phyloP scores from a whole-genome alignment of 805 yeast species.

The Candida argentea region DNA sequence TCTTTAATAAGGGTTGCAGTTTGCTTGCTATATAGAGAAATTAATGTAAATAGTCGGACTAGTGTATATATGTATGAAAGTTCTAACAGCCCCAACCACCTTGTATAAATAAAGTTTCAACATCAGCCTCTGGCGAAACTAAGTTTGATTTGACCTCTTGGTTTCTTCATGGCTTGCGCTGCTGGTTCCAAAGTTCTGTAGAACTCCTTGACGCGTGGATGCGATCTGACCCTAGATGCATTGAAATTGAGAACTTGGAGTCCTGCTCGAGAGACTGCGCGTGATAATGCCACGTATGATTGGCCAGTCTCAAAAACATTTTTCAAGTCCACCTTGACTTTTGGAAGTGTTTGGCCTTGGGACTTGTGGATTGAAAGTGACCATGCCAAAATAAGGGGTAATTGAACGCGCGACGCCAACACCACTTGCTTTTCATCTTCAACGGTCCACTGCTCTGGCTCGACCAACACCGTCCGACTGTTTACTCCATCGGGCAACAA shows the following conservation, averaged over 20 bases:
- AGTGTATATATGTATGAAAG: constrained; percentile 2
- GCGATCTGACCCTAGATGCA: constrained; percentile 53
- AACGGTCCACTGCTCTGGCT: constrained; percentile 72
- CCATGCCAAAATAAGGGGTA: constrained; percentile 94
- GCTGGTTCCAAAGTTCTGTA: constrained; percentile 41
- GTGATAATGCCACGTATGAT: constrained; percentile 88
- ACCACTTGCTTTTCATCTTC: constrained; percentile 65
- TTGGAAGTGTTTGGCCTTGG: constrained; percentile 82
- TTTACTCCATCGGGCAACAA: constrained; percentile 55
- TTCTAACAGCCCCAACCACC: constrained; percentile 1
- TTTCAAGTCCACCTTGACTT: constrained; percentile 67
- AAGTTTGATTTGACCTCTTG: constrained; percentile 6
- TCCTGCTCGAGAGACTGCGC: constrained; percentile 80
- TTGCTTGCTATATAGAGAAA: not conserved
- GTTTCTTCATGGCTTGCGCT: constrained; percentile 13
- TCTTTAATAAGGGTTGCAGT: too few species aligned
- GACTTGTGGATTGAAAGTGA: constrained; percentile 92
- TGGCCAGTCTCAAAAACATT: constrained; percentile 85
- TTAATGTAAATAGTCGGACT: too few species aligned
- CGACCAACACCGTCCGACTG: constrained; percentile 64
- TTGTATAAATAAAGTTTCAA: not conserved
- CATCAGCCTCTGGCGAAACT: too few species aligned
- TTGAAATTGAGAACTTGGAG: constrained; percentile 73
- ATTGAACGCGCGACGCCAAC: constrained; percentile 63
- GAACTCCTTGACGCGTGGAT: constrained; percentile 60